Percentiles rank a stretch among this genome's conserved stretches.
Evolutionary conservation across 1,284 basidiomycete genomes (phyloP).

Genomic region (Ganoderma sp.): DNA sequence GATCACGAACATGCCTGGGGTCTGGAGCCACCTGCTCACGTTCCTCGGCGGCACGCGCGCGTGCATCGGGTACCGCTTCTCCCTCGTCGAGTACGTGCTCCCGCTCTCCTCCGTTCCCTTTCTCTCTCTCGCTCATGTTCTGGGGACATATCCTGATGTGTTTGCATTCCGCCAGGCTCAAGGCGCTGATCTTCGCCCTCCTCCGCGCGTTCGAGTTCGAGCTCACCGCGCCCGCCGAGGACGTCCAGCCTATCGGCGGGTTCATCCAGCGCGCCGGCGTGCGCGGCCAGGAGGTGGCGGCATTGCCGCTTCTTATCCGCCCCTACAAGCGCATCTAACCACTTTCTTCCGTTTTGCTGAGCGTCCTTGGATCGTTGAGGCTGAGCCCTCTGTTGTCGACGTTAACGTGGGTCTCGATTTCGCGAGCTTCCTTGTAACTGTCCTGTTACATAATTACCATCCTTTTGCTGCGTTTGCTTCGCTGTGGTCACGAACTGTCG

Average conservation of each 20-base stretch:
- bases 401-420: too few species aligned
- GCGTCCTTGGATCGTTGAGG: background rate
- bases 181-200: constrained; percentile 62
- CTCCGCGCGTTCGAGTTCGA: constrained; percentile 63
- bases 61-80: constrained; percentile 76
- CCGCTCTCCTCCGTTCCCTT: too few species aligned
- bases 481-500: too few species aligned
- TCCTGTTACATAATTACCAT: too few species aligned
- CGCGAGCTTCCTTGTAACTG: too few species aligned
- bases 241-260: constrained; percentile 22
- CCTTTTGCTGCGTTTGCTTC: too few species aligned
- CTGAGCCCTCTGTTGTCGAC: too few species aligned
- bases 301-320: constrained; percentile 34
- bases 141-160: constrained; percentile 48
- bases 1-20: constrained; percentile 55
- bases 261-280: constrained; percentile 33
- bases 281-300: constrained; percentile 24
- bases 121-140: too few species aligned
- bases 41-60: constrained; percentile 67
- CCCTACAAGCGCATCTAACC: background rate
- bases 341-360: background rate
- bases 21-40: constrained; percentile 63
- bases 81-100: constrained; percentile 62
- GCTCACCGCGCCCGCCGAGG: constrained; percentile 46
- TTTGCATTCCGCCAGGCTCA: constrained; percentile 46